Conservation (phyloP, 164 flowering plant species). For the Macadamia integrifolia region DNA sequence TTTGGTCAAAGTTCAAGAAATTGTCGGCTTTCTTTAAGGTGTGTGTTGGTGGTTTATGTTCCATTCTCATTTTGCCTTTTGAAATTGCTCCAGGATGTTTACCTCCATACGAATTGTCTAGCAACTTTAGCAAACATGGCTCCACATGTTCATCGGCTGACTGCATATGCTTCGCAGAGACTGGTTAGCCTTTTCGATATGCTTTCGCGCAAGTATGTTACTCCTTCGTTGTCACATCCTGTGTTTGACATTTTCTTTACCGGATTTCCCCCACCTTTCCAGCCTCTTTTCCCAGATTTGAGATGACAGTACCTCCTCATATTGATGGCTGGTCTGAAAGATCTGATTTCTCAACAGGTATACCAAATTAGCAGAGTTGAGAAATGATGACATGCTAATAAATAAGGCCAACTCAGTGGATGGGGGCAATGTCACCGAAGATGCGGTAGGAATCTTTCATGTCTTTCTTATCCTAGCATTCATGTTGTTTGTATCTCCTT, state of each 20-base stretch:
- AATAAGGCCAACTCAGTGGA: slow-evolving; percentile 36
- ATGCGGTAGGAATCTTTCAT: slow-evolving; percentile 41
- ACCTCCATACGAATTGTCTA: slow-evolving; percentile 92
- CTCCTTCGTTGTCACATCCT: background rate
- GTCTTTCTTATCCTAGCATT: background rate
- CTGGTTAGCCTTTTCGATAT: slow-evolving; percentile 94
- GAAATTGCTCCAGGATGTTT: slow-evolving; percentile 65
- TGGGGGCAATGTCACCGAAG: slow-evolving; percentile 42
- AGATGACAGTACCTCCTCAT: background rate
- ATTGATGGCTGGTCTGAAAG: background rate
- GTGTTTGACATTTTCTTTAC: background rate
- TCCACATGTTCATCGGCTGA: slow-evolving; percentile 85
- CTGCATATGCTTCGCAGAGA: slow-evolving; percentile 95
- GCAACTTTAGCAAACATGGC: slow-evolving; percentile 99
- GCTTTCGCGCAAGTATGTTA: slow-evolving; percentile 89
- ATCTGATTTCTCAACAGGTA: slow-evolving; percentile 39
- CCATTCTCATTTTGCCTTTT: slow-evolving; percentile 2
- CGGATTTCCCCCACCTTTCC: background rate
- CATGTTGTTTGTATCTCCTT: background rate
- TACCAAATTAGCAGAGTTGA: slow-evolving; percentile 57
- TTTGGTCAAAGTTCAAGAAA: background rate
- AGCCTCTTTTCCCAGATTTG: background rate
- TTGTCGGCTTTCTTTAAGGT: no score
- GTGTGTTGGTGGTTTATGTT: background rate
- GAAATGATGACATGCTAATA: slow-evolving; percentile 39